Percentiles rank a stretch among this genome's conserved stretches.
Evolutionary conservation across 1,139 yeast genomes (phyloP).

Genomic region (Saccharomyces uvarum): DNA sequence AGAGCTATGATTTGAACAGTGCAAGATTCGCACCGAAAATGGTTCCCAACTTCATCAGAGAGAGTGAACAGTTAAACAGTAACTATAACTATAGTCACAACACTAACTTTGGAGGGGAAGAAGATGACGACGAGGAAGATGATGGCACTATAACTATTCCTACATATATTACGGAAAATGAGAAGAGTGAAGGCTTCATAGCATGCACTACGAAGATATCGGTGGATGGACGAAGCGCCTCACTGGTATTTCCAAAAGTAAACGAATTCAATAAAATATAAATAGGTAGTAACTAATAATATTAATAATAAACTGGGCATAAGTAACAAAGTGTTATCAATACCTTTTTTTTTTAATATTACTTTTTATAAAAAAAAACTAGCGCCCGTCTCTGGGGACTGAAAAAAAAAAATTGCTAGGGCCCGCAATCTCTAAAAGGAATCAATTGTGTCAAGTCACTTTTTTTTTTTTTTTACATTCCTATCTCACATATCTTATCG

Average conservation of each 20-base stretch:
- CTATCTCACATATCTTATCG: not conserved
- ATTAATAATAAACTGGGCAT: not conserved
- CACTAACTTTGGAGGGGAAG: not conserved
- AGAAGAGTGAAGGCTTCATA: not conserved
- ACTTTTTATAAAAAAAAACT: not conserved
- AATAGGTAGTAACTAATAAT: not conserved
- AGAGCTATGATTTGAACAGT: not conserved
- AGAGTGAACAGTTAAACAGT: not conserved
- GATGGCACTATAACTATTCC: not conserved
- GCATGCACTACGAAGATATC: not conserved
- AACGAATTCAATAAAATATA: not conserved
- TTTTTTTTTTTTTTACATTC: not conserved
- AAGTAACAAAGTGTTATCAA: not conserved
- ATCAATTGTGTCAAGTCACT: not conserved
- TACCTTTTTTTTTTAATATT: not conserved
- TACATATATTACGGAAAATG: not conserved
- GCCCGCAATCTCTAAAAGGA: slow-evolving; percentile 1
- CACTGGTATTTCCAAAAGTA: not conserved
- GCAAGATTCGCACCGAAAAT: not conserved
- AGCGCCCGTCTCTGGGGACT: not conserved
- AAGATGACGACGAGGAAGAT: not conserved
- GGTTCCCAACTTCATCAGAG: not conserved
- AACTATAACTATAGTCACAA: not conserved
- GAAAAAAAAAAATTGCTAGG: not conserved
- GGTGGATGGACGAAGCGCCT: not conserved